Base-by-base conservation (phyloP, 768 basidiomycete species). In the Auricularia auricula-judae region DNA sequence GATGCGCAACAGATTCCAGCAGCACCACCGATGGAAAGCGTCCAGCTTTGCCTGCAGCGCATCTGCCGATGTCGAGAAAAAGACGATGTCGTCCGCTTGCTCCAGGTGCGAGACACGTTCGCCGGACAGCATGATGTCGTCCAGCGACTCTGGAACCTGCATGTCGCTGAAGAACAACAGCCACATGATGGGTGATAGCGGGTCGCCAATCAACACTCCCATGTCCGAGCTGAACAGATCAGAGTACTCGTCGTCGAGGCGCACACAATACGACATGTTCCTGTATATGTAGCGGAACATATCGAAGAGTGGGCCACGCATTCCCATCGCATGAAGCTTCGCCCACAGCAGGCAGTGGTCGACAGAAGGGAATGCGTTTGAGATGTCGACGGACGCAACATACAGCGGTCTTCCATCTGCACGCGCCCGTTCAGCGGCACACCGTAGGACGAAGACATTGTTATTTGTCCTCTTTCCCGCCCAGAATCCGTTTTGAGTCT, bases 331-430 rank as follows among this genome's bases (percentile, higher is more conserved):
- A 39, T 43, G 47, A 1, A 76, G 67, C 61, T 76, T 76, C 0
- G 68, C 16, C 75, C 76, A 76, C 0, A 76, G 67, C 0, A 72
- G 71, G 4, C 71, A 64, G 21, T 71, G 68, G 56, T 77, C 70
- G 1, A 71, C 71, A 0, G 72, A 76, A 0, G 68, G 68, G 60
- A 68, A 68, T 0, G 68, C 66, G 53, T 68, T 68, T 18, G 63
- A 65, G 2, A 73, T 35, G 65, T 74, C 72, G 34, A 66, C 66
- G 47, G 69, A 67, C 8, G 62, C 66, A 4, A 71, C 67, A 65
- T 68, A 72, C 0, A 74, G 67, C 18, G 71, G 21, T 43, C 67
- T 68, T 2, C n/a, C 63, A 4, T 35, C 5, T 0, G 65, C 53
- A 2, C 65, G 64, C 1, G 72, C 71, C 29, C 62, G 62, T 3